Conservation (phyloP, 2,329 filamentous ascomycete genomes). For the Pseudogymnoascus sp. region DNA sequence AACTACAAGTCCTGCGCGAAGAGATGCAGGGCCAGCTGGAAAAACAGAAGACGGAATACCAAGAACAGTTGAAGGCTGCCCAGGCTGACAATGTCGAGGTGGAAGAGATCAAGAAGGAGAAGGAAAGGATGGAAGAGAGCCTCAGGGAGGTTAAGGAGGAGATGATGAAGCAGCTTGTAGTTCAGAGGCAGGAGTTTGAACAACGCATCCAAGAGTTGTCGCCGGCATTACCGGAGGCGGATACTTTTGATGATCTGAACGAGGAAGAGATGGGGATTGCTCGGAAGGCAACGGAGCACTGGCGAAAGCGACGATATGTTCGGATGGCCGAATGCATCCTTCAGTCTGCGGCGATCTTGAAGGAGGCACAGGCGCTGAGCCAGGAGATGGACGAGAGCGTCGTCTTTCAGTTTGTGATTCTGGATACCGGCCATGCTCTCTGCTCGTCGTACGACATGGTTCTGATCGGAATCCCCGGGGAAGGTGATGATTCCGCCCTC, state of each 20-base stretch:
- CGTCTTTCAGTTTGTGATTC: constrained; percentile 88
- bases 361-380: constrained; percentile 97
- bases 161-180: constrained; percentile 77
- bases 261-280: constrained; percentile 66
- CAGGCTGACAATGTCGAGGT: constrained; percentile 70
- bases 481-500: constrained; percentile 73
- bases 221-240: constrained; percentile 33
- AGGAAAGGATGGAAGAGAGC: constrained; percentile 74
- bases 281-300: constrained; percentile 58
- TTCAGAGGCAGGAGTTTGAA: constrained; percentile 78
- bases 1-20: constrained; percentile 64
- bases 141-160: constrained; percentile 72
- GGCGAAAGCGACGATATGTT: constrained; percentile 80
- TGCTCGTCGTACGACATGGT: constrained; percentile 97
- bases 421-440: constrained; percentile 79
- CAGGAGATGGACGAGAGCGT: constrained; percentile 90
- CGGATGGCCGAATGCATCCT: constrained; percentile 88
- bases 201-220: constrained; percentile 71
- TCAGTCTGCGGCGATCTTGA: constrained; percentile 77
- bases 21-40: constrained; percentile 79
- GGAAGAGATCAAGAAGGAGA: constrained; percentile 76
- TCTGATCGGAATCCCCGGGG: constrained; percentile 77
- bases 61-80: constrained; percentile 65
- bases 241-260: constrained; percentile 42
- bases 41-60: constrained; percentile 74